Conservation (phyloP, 2,329 filamentous ascomycete genomes). For the Paecilomyces sp. region DNA sequence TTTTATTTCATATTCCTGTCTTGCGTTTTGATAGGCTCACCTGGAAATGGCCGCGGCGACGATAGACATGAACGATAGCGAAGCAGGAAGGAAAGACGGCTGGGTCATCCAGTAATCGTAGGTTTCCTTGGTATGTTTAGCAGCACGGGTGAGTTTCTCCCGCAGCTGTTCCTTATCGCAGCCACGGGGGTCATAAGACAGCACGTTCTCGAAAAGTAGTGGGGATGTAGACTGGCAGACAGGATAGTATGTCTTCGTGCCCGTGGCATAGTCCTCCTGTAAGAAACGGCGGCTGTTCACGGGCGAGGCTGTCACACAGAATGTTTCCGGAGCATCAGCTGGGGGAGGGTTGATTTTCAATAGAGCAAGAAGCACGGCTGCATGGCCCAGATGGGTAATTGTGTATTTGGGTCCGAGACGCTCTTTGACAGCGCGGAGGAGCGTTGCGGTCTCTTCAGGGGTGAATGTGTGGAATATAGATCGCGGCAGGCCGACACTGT, state of each 20-base stretch:
- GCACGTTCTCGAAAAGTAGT: constrained; percentile 1
- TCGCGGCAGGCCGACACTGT: not conserved
- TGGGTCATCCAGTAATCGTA: constrained; percentile 1
- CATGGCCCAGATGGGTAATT: constrained; percentile 2
- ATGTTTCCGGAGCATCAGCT: not conserved
- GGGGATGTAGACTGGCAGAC: not conserved
- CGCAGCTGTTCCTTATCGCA: constrained; percentile 2
- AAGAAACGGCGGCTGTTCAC: constrained; percentile 4
- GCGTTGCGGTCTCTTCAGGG: not conserved
- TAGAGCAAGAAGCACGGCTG: constrained; percentile 3
- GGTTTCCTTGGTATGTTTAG: not conserved
- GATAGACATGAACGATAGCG: not conserved
- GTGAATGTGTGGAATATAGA: constrained; percentile 5
- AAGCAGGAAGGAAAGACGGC: not conserved
- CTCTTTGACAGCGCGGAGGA: constrained; percentile 1
- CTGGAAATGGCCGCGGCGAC: not conserved
- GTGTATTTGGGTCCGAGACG: not conserved
- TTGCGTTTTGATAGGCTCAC: not conserved
- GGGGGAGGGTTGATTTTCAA: constrained; percentile 1
- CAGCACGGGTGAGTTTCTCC: not conserved
- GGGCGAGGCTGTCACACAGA: not conserved
- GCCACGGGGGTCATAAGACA: not conserved
- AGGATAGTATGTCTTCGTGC: constrained; percentile 2
- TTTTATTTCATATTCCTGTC: not conserved
- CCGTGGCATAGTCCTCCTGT: not conserved